Evolutionary conservation across 1,139 yeast genomes (phyloP).

Genomic region (Candida glucosophila): DNA sequence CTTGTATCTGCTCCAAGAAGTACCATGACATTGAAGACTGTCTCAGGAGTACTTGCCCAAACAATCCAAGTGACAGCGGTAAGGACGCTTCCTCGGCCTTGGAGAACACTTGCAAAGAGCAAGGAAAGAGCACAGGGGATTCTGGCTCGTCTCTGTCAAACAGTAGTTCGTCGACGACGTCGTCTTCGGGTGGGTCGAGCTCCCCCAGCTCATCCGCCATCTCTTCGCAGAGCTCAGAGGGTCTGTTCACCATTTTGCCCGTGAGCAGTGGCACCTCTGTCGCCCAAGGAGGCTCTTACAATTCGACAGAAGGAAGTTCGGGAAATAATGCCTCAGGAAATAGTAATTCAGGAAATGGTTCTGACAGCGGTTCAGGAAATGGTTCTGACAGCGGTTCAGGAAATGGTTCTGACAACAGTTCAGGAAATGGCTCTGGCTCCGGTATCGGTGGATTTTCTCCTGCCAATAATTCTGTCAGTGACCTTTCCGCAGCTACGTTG

Average conservation of each 20-base stretch:
- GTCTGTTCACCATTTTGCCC: too few species aligned
- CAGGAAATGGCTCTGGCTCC: too few species aligned
- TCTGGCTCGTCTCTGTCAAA: conserved; percentile 6
- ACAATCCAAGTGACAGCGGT: conserved; percentile 37
- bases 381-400: too few species aligned
- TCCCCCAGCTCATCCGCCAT: conserved; percentile 4
- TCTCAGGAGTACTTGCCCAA: conserved; percentile 59
- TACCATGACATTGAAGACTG: conserved; percentile 46
- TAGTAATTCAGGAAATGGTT: conserved; percentile 1
- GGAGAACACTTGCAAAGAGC: conserved; percentile 42
- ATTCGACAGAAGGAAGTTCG: too few species aligned
- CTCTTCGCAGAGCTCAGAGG: too few species aligned
- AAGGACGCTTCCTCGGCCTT: conserved; percentile 52
- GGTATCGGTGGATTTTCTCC: too few species aligned
- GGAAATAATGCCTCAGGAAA: too few species aligned
- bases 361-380: too few species aligned
- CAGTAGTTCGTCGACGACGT: conserved; percentile 5
- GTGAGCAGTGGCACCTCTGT: too few species aligned
- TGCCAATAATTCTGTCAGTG: conserved; percentile 1
- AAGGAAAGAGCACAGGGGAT: conserved; percentile 20
- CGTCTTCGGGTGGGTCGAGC: conserved; percentile 2
- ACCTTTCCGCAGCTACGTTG: conserved; percentile 2
- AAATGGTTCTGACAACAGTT: too few species aligned
- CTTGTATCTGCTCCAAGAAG: conserved; percentile 57
- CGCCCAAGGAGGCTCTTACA: too few species aligned